Evolutionary conservation across 2,329 filamentous ascomycete species (phyloP).

Genomic region (Byssoonygena ceratinophila): DNA sequence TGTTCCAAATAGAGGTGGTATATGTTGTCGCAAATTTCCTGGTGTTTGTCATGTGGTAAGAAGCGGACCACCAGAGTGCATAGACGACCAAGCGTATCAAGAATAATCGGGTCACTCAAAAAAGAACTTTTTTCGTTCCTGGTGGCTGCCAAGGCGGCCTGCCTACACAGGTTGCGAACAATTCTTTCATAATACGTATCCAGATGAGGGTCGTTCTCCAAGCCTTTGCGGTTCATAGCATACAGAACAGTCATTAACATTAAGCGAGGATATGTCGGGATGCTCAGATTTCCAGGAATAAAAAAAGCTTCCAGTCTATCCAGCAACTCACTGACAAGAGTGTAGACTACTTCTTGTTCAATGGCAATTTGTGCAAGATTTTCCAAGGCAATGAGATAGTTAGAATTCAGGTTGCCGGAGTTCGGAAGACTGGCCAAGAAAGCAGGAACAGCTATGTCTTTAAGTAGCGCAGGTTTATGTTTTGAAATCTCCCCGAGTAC

Average conservation of each 20-base stretch:
- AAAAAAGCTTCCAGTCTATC: slow-evolving; percentile 50
- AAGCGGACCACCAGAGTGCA: slow-evolving; percentile 50
- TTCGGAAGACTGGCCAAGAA: slow-evolving; percentile 57
- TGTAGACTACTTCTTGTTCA: slow-evolving; percentile 54
- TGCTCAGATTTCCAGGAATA: slow-evolving; percentile 38
- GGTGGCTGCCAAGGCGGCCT: slow-evolving; percentile 29
- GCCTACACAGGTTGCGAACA: slow-evolving; percentile 36
- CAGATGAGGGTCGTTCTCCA: slow-evolving; percentile 35
- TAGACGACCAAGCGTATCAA: slow-evolving; percentile 52
- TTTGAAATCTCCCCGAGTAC: slow-evolving; percentile 52
- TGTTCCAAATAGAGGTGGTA: slow-evolving; percentile 43
- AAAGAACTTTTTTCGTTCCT: slow-evolving; percentile 28
- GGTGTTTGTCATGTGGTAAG: slow-evolving; percentile 44
- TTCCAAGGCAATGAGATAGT: slow-evolving; percentile 48
- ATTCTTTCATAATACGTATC: slow-evolving; percentile 43
- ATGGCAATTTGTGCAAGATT: slow-evolving; percentile 54
- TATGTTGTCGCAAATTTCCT: slow-evolving; percentile 43
- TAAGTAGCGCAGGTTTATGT: slow-evolving; percentile 51
- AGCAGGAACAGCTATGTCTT: slow-evolving; percentile 55
- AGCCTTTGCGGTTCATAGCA: slow-evolving; percentile 46
- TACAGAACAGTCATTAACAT: slow-evolving; percentile 53
- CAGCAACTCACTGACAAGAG: slow-evolving; percentile 51
- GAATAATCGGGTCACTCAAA: slow-evolving; percentile 42
- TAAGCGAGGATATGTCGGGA: slow-evolving; percentile 46
- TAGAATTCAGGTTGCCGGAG: slow-evolving; percentile 35